phyloP scores from a whole-genome alignment of 495 filamentous ascomycete species.

The Penicillium robsamsonii region DNA sequence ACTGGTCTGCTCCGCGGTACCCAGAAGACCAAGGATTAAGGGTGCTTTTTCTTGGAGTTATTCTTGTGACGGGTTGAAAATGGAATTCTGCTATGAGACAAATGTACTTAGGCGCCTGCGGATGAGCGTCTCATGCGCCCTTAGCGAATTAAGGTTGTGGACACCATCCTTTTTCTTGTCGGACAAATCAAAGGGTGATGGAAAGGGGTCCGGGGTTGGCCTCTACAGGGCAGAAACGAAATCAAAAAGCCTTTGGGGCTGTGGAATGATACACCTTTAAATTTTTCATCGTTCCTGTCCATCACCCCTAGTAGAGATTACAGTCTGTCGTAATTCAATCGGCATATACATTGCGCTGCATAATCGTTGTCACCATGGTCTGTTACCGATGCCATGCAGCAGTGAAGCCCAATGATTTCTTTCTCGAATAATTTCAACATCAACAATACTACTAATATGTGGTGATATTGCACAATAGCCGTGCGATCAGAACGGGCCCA shows the following conservation, averaged over 20 bases:
- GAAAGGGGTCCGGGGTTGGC: slow-evolving; percentile 29
- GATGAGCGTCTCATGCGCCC: slow-evolving; percentile 45
- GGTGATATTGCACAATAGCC: neutral
- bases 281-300: slow-evolving; percentile 15
- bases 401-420: neutral
- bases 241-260: slow-evolving; percentile 28
- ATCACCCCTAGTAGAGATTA: slow-evolving; percentile 9
- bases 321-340: neutral
- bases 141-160: slow-evolving; percentile 51
- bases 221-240: slow-evolving; percentile 33
- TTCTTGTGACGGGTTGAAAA: slow-evolving; percentile 52
- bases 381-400: neutral
- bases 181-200: slow-evolving; percentile 36
- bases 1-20: slow-evolving; percentile 99
- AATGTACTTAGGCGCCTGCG: slow-evolving; percentile 52
- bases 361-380: neutral
- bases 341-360: neutral
- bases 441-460: too few relatives aligned
- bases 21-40: slow-evolving; percentile 94
- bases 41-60: slow-evolving; percentile 43
- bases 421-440: neutral
- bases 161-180: slow-evolving; percentile 39
- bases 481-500: neutral
- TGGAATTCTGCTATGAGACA: slow-evolving; percentile 51
- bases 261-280: slow-evolving; percentile 36